Evolutionary conservation across 805 yeast genomes (phyloP), one percentile per base, ranked within the genome.

Genomic region (Metschnikowia hibisci): DNA sequence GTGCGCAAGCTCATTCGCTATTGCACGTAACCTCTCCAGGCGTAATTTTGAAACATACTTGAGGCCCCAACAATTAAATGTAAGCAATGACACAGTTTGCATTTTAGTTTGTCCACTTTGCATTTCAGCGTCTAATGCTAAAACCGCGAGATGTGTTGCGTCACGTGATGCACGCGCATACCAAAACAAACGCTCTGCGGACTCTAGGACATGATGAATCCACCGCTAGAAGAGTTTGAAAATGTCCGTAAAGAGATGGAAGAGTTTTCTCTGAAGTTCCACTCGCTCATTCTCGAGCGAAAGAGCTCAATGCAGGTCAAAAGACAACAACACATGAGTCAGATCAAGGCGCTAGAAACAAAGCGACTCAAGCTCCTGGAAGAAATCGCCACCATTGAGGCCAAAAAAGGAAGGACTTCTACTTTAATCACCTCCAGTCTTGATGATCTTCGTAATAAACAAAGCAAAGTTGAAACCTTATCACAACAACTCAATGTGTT

Each of bases 11-110:
- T 75, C 65, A 35, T 80, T 74, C 0, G 95, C 96, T 26, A 93
- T 85, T 2, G 88, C 95, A 12, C 55, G 61, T 26, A 93, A 68
- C 30, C 99, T 72, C 50, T 73, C 74, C 28, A 65, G 62, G 25
- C 99, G 69, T 47, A 64, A 64, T 55, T 82, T 84, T n/a, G 96
- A 81, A 2, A 93, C 85, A 55, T 64, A 83, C 56, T 88, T 89
- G 46, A 93, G 69, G 1, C 99, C 99, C 97, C 96, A 88, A 1
- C 84, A 80, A 60, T 86, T 86, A 59, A 83, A 77, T 0, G 93
- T 84, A 22, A 86, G 68, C 29, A 86, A 66, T 48, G 40, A 37
- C 67, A 77, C 32, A 10, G 31, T 35, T 20, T 35, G 32, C 39
- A 13, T 45, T 12, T n/a, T 20, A 32, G 11, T 6, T 28, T 7